Percentiles rank a stretch among this genome's conserved stretches.
Conservation (phyloP, 2,329 filamentous ascomycete genomes). For the Stylonectria norvegica region DNA sequence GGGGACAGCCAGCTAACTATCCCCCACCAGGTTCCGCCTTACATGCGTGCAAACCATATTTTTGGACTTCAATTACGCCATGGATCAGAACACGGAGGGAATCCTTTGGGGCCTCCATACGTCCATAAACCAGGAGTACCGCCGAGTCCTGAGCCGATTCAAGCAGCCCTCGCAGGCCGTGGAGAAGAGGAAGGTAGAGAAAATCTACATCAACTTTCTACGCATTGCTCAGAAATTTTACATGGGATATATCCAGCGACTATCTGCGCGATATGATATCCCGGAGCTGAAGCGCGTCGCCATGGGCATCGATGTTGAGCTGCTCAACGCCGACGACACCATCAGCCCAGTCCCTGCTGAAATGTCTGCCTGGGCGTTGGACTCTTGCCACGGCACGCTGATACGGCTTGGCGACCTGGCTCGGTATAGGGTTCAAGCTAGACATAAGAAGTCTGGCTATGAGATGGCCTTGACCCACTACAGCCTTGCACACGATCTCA, state of each 20-base stretch:
- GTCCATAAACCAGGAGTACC: constrained; percentile 74
- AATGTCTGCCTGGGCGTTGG: constrained; percentile 58
- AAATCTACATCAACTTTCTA: constrained; percentile 78
- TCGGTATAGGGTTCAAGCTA: constrained; percentile 75
- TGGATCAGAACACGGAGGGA: constrained; percentile 61
- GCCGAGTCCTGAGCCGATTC: constrained; percentile 61
- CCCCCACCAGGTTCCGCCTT: constrained; percentile 57
- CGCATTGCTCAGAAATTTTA: constrained; percentile 89
- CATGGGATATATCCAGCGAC: constrained; percentile 74
- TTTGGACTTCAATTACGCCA: constrained; percentile 65
- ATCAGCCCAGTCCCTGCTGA: constrained; percentile 44
- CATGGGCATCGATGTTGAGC: constrained; percentile 38
- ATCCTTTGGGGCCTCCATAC: constrained; percentile 77
- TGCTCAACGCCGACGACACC: constrained; percentile 34
- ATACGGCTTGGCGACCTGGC: constrained; percentile 87
- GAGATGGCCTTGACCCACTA: constrained; percentile 82
- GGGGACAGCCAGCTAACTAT: neutral
- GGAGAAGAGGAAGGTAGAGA: constrained; percentile 73
- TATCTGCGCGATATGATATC: constrained; percentile 60
- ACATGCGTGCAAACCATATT: constrained; percentile 71
- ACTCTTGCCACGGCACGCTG: constrained; percentile 77
- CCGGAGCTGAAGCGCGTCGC: constrained; percentile 46
- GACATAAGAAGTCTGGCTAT: constrained; percentile 71
- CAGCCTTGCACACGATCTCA: constrained; percentile 71
- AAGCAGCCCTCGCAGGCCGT: constrained; percentile 52